Evolutionary conservation across 805 yeast genomes (phyloP).

Genomic region (Candida dajiaensis): DNA sequence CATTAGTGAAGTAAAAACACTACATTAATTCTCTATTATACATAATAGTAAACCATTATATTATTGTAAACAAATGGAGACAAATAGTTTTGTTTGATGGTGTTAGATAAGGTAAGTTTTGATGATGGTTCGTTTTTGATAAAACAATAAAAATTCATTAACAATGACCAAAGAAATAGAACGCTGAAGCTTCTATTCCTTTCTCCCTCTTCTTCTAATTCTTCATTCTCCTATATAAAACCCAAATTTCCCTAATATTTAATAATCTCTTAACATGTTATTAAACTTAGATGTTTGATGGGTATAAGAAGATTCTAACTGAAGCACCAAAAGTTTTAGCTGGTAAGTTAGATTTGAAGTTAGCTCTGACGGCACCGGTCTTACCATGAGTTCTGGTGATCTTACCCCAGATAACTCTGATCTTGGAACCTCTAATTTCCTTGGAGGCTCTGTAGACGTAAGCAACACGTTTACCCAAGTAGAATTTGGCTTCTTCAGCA

Average conservation of each 20-base stretch:
- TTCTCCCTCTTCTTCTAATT: background rate
- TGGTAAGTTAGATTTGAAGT: conserved; percentile 98
- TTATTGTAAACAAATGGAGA: conserved; percentile 3
- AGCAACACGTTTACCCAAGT: conserved; percentile 99
- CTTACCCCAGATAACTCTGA: conserved; percentile 99
- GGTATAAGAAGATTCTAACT: conserved; percentile 99
- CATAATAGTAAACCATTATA: conserved; percentile 6
- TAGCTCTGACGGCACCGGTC: conserved; percentile 97
- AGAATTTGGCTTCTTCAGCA: conserved; percentile 95
- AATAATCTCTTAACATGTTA: background rate
- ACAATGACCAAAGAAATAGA: background rate
- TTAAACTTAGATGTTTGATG: conserved; percentile 87
- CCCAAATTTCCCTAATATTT: conserved; percentile 1
- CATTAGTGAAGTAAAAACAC: background rate
- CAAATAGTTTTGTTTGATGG: conserved; percentile 6
- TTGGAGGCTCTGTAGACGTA: conserved; percentile 98
- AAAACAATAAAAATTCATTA: background rate
- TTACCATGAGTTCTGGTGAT: conserved; percentile 98
- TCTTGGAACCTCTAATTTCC: conserved; percentile 97
- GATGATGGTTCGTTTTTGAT: background rate
- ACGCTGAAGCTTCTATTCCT: background rate
- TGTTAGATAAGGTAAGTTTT: conserved; percentile 8
- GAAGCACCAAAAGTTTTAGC: conserved; percentile 99
- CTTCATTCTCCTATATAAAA: background rate
- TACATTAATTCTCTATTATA: background rate